Conservation (phyloP, 805 yeast species). For the Pichia thaimueangensis region DNA sequence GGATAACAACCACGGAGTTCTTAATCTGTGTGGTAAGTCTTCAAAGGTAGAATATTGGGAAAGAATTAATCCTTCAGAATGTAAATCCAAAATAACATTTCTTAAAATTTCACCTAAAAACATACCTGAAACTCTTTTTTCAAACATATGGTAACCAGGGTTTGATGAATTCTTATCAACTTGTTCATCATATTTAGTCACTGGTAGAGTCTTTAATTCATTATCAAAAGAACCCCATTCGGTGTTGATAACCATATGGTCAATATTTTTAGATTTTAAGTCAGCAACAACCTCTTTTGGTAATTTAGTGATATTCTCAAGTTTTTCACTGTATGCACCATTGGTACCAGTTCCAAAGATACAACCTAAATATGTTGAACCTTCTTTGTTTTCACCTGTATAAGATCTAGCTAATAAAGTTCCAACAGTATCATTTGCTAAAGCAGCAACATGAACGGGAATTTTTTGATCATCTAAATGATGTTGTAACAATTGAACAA, state of each 20-base stretch:
- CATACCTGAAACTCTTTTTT: slow-evolving; percentile 89
- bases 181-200: slow-evolving; percentile 64
- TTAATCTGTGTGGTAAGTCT: slow-evolving; percentile 53
- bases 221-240: slow-evolving; percentile 99
- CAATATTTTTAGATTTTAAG: slow-evolving; percentile 39
- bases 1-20: slow-evolving; percentile 70
- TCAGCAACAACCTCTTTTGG: slow-evolving; percentile 37
- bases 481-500: slow-evolving; percentile 64
- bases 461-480: slow-evolving; percentile 54
- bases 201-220: slow-evolving; percentile 65
- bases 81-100: slow-evolving; percentile 63
- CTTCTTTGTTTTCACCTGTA: slow-evolving; percentile 53
- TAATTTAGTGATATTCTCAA: slow-evolving; percentile 69
- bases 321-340: slow-evolving; percentile 83
- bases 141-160: slow-evolving; percentile 85
- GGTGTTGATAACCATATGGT: slow-evolving; percentile 84
- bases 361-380: slow-evolving; percentile 79
- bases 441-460: slow-evolving; percentile 72
- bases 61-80: slow-evolving; percentile 52
- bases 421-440: slow-evolving; percentile 95
- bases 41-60: slow-evolving; percentile 40
- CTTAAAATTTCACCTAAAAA: slow-evolving; percentile 87
- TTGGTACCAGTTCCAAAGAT: slow-evolving; percentile 98
- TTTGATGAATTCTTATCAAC: slow-evolving; percentile 74
- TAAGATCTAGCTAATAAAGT: slow-evolving; percentile 86